Base-by-base conservation (phyloP, 1,284 basidiomycete genomes). In the Ceratobasidium sp. region DNA sequence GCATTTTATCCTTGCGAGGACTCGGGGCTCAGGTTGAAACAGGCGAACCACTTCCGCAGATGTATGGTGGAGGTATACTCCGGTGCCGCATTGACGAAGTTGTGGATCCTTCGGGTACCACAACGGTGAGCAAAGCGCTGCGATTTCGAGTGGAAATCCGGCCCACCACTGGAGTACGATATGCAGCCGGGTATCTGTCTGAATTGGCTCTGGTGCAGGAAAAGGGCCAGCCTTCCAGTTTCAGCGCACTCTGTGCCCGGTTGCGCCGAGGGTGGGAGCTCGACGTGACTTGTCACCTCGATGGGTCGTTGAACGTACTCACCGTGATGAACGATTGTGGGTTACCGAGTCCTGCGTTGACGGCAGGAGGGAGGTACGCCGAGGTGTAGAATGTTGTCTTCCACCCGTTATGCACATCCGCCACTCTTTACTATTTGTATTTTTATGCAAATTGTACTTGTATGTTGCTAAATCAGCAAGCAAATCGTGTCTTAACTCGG, bases 71-170 rank as follows among this genome's bases (percentile, higher is more conserved):
- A n/a, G 28, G 54, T 25, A 71, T 46, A 8, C 56, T 71, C 21
- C 56, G 56, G 6, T 71, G 67, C 46, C 53, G 46, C 1, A 30
- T 71, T 6, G 67, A 71, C 28, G 54, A 59, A n/a, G 38, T 71
- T 21, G 40, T 80, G 76, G 89, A 90, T 75, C 83, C 84, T 2
- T 82, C 82, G 49, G 87, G 87, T 4, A 80, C 85, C n/a, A 84
- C 88, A 79, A 81, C 82, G 23, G 78, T 84, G 67, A 78, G 86
- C 73, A 93, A 92, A 78, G 83, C 87, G 9, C 87, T 88, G 48
- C 87, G 86, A 76, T 96, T 96, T 82, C 85, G 90, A 69, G 89
- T 94, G 44, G 92, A 94, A 77, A 82, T 93, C 71, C 85, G 86
- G 42, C 79, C 83, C 51, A 79, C 83, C 42, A 82, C 77, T 51